Conservation (phyloP, 2,329 filamentous ascomycete genomes). For the Sporothrix mexicana region DNA sequence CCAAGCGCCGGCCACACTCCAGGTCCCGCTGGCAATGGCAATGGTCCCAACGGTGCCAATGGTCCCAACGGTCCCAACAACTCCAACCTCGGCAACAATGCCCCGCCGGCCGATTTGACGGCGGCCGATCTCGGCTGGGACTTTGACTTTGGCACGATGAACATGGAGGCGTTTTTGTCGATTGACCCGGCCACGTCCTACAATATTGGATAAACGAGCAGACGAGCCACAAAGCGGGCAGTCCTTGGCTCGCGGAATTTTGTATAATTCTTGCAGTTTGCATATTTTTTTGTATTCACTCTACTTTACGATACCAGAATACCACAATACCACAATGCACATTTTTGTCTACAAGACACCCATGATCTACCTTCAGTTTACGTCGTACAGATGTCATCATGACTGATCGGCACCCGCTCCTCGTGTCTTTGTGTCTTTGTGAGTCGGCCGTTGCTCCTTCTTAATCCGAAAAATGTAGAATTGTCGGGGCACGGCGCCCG, state of each 20-base stretch:
- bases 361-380: no score
- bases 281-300: background rate
- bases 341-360: no score
- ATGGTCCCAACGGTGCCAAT: no score
- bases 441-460: no score
- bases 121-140: constrained; percentile 37
- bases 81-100: constrained; percentile 8
- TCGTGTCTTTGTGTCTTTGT: no score
- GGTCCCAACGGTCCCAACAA: background rate
- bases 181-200: constrained; percentile 34
- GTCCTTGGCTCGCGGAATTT: background rate
- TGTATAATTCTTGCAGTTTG: background rate
- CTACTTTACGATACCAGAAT: no score
- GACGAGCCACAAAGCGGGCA: no score
- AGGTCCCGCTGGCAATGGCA: background rate
- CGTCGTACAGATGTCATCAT: no score
- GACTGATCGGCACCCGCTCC: no score
- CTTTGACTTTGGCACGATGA: constrained; percentile 38
- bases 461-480: no score
- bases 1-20: background rate
- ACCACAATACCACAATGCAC: no score
- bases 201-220: constrained; percentile 28
- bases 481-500: no score
- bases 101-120: constrained; percentile 33
- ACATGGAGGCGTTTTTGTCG: constrained; percentile 37